These are phyloP conservation scores for Punica granatum DNA, from an alignment of 345 rosid species.

Conservation along the genomic window DNA sequence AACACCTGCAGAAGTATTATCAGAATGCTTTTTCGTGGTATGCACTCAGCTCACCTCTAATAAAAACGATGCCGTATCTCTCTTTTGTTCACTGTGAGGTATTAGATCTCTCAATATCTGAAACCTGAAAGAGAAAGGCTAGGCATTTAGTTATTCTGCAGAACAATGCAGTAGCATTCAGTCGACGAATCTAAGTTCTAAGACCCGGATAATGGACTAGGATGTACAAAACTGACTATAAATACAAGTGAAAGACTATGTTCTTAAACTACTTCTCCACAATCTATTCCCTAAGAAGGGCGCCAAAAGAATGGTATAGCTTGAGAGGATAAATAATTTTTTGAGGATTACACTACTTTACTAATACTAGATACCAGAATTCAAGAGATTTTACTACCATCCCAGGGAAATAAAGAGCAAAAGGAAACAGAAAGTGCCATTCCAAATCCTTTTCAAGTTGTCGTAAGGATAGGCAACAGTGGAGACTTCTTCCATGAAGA, in stretches of 20 bases:
- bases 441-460: neutral
- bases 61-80: slow-evolving; percentile 91
- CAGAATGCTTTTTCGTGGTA: neutral
- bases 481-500: neutral
- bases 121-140: slow-evolving; percentile 47
- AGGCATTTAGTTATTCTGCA: neutral
- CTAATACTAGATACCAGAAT: too few relatives aligned
- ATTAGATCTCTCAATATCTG: slow-evolving; percentile 90
- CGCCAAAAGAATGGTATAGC: neutral
- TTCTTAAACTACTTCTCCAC: neutral
- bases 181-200: neutral
- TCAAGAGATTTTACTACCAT: neutral
- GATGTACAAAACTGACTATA: neutral
- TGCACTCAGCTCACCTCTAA: slow-evolving; percentile 51
- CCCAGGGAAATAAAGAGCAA: neutral
- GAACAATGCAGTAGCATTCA: neutral
- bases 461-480: neutral
- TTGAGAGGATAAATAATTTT: neutral
- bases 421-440: neutral
- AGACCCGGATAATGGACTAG: neutral
- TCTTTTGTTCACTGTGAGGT: slow-evolving; percentile 81
- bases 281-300: neutral
- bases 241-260: neutral
- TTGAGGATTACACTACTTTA: neutral
- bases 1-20: neutral